These are phyloP conservation scores for Xylariaceae sp. DNA, from an alignment of 2,329 filamentous ascomycete species.

Conservation along the genomic window DNA sequence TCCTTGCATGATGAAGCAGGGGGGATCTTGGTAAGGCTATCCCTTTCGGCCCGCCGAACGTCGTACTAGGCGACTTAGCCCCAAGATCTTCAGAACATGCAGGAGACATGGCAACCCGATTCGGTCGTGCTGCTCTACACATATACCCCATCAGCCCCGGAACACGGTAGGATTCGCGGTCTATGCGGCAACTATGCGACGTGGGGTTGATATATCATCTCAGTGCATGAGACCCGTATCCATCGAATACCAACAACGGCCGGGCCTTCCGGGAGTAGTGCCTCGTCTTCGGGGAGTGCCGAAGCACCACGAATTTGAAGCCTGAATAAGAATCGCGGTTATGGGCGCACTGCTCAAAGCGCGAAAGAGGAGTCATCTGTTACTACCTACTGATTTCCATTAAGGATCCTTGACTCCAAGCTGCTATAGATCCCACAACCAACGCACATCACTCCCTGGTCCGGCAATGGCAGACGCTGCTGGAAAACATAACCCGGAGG, in stretches of 20 bases:
- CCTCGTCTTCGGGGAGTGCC: neutral
- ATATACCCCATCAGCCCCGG: constrained; percentile 6
- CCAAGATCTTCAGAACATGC: constrained; percentile 1
- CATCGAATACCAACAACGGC: neutral
- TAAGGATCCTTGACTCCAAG: neutral
- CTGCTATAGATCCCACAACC: no score
- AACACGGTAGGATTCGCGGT: no score
- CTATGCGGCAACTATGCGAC: neutral
- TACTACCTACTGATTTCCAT: neutral
- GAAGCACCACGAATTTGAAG: neutral
- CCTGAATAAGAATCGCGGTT: neutral
- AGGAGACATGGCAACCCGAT: constrained; percentile 11
- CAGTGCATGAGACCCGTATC: neutral
- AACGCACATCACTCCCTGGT: neutral
- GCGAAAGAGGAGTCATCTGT: neutral
- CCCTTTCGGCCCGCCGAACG: neutral
- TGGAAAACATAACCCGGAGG: neutral
- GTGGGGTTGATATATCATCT: neutral
- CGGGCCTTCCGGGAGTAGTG: no score
- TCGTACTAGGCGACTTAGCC: neutral
- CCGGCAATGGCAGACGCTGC: neutral
- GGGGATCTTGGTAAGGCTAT: constrained; percentile 20
- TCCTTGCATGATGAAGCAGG: constrained; percentile 25
- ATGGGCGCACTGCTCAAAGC: neutral
- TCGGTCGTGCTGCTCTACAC: constrained; percentile 5